These are phyloP conservation scores for Penicillium sp. DNA, from an alignment of 2,329 filamentous ascomycete species.

Conservation along the genomic window DNA sequence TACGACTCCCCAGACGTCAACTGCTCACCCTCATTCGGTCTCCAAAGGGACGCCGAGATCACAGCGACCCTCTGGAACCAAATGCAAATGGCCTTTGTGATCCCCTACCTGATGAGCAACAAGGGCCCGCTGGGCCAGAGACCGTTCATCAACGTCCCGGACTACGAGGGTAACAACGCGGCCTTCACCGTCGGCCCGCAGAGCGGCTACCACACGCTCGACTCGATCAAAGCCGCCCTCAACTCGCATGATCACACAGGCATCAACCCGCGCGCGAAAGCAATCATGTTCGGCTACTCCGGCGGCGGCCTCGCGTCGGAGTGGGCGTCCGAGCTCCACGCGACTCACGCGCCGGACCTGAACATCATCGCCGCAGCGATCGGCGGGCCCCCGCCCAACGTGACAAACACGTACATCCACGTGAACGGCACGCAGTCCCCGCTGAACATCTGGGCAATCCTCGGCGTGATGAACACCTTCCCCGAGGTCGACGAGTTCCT, in stretches of 20 bases:
- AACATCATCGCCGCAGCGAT: constrained; percentile 51
- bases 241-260: constrained; percentile 23
- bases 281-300: constrained; percentile 58
- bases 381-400: constrained; percentile 49
- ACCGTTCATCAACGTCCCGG: constrained; percentile 22
- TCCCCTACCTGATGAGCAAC: neutral
- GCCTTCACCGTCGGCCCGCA: constrained; percentile 44
- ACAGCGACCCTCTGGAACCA: neutral
- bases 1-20: constrained; percentile 47
- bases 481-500: constrained; percentile 15
- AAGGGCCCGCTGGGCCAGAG: constrained; percentile 32
- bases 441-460: constrained; percentile 16
- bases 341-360: constrained; percentile 57
- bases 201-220: constrained; percentile 47
- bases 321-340: constrained; percentile 56
- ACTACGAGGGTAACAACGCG: constrained; percentile 48
- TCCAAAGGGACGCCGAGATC: constrained; percentile 33
- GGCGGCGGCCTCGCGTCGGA: constrained; percentile 56
- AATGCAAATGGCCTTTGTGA: neutral
- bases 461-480: constrained; percentile 20
- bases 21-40: constrained; percentile 44
- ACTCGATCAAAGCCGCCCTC: constrained; percentile 47
- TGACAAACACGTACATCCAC: constrained; percentile 27
- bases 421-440: neutral
- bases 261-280: constrained; percentile 32